Evolutionary conservation across 1,284 basidiomycete genomes (phyloP).

Genomic region (Trametes pubescens): DNA sequence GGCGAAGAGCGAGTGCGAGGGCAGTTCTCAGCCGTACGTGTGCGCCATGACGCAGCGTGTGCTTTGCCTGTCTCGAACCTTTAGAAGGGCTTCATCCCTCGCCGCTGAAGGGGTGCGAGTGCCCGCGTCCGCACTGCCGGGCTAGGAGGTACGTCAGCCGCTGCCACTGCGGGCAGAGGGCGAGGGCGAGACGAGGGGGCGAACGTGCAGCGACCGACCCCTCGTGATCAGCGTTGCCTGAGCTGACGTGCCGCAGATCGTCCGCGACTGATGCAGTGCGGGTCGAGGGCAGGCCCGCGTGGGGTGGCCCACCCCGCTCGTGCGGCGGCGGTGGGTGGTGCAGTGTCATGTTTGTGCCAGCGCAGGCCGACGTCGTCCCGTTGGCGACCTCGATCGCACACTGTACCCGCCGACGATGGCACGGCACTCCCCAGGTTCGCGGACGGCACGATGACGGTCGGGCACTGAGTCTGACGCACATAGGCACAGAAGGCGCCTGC

Average conservation of each 20-base stretch:
- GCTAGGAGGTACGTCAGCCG: slow-evolving; percentile 6
- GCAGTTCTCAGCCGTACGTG: slow-evolving; percentile 4
- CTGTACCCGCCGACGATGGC: background rate
- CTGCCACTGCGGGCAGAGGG: background rate
- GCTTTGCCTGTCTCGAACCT: slow-evolving; percentile 10
- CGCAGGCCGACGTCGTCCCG: slow-evolving; percentile 2
- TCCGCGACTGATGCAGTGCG: slow-evolving; percentile 20
- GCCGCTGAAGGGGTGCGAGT: background rate
- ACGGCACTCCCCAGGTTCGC: background rate
- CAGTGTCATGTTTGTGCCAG: slow-evolving; percentile 6
- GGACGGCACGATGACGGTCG: background rate
- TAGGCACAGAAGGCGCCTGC: background rate
- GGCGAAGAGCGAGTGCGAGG: background rate
- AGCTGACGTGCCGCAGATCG: slow-evolving; percentile 28
- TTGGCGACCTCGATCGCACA: background rate
- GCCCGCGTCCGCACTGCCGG: background rate
- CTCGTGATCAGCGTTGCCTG: slow-evolving; percentile 26
- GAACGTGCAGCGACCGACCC: slow-evolving; percentile 20
- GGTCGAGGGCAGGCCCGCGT: slow-evolving; percentile 19
- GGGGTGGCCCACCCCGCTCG: slow-evolving; percentile 1
- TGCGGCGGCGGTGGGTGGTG: background rate
- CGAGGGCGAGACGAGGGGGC: background rate
- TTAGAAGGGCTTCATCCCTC: background rate
- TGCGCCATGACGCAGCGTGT: slow-evolving; percentile 12
- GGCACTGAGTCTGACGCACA: slow-evolving; percentile 3